phyloP scores from a whole-genome alignment of 257 asterid species.

The Nicotiana obtusifolia region DNA sequence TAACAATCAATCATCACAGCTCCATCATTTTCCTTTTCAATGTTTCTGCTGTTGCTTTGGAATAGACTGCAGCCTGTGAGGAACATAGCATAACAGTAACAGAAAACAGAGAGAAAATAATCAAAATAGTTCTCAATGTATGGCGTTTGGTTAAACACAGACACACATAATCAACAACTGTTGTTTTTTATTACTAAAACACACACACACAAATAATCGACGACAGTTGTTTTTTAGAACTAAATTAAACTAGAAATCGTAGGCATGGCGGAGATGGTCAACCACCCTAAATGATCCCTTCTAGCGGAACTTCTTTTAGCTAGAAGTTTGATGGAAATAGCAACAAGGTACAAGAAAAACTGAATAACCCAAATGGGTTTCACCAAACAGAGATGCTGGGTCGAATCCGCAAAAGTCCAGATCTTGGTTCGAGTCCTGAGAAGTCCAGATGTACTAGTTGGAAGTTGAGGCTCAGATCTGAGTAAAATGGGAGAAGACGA shows the following conservation, averaged over 20 bases:
- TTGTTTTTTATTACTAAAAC: too few relatives aligned
- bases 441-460: neutral
- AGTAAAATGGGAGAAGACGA: neutral
- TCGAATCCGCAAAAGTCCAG: neutral
- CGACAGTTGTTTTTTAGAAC: neutral
- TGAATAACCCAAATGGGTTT: neutral
- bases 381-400: neutral
- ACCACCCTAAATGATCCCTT: neutral
- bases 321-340: neutral
- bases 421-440: neutral
- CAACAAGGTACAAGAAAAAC: neutral
- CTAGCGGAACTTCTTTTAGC: neutral
- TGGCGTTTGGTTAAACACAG: too few relatives aligned
- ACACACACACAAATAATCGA: too few relatives aligned
- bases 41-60: neutral
- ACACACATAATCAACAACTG: too few relatives aligned
- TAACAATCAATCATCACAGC: slow-evolving; percentile 24
- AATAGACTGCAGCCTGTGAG: neutral
- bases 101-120: neutral
- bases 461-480: neutral
- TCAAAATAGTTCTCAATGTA: neutral
- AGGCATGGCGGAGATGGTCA: neutral
- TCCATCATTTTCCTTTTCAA: neutral
- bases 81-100: neutral
- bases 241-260: neutral